A percentile compares a stretch with the other conserved stretches of the same genome.
Evolutionary conservation across 177 flowering plant species (phyloP).

Genomic region (Vitis hybrid): DNA sequence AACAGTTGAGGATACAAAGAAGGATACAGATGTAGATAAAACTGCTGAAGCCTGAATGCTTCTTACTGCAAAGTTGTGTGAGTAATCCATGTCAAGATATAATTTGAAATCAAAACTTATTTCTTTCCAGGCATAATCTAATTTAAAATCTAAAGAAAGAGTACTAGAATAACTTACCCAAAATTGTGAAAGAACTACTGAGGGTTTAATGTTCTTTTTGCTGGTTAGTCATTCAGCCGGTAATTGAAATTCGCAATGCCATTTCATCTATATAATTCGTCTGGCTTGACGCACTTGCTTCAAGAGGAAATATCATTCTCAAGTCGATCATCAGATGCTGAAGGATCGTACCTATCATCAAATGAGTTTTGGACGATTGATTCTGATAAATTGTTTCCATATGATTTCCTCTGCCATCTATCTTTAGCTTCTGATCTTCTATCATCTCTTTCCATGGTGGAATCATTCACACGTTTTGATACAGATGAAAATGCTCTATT

Average conservation of each 20-base stretch:
- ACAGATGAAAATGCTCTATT: constrained; percentile 28
- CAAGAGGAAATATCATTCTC: constrained; percentile 25
- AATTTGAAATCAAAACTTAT: constrained; percentile 12
- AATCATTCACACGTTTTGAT: constrained; percentile 16
- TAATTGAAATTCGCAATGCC: constrained; percentile 4
- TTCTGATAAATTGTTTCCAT: constrained; percentile 22
- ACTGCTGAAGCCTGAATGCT: constrained; percentile 52
- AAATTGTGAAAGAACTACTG: background rate
- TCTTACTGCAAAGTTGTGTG: constrained; percentile 55
- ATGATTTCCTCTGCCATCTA: constrained; percentile 23
- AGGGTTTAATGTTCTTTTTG: too few relatives aligned
- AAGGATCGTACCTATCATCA: constrained; percentile 87
- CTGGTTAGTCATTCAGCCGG: too few relatives aligned
- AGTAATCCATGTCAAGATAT: constrained; percentile 33
- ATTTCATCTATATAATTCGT: constrained; percentile 3
- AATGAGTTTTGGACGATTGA: constrained; percentile 24
- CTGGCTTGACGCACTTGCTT: constrained; percentile 18
- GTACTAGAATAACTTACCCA: constrained; percentile 22
- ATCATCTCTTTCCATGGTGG: constrained; percentile 18
- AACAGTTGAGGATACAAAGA: constrained; percentile 60
- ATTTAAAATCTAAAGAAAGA: background rate
- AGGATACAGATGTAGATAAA: constrained; percentile 67
- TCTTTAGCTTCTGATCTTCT: constrained; percentile 20
- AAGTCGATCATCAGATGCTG: constrained; percentile 31
- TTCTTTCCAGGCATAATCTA: background rate